phyloP scores from a whole-genome alignment of 1,284 basidiomycete genomes.

The Boletus sp. region DNA sequence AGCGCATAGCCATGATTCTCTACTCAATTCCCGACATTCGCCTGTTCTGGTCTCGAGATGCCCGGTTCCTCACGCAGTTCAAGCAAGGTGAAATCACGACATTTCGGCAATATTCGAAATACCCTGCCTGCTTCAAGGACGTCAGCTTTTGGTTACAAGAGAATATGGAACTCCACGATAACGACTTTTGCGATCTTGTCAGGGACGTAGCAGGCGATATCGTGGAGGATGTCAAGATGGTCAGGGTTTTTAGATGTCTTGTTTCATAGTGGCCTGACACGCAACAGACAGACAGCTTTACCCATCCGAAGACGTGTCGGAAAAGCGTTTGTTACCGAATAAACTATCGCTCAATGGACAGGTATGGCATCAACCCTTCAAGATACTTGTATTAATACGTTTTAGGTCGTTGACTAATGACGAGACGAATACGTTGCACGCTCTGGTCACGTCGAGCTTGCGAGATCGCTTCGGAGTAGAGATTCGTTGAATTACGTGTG shows the following conservation, averaged over 20 bases:
- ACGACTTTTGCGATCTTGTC: conserved; percentile 95
- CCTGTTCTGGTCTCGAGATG: conserved; percentile 95
- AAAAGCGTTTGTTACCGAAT: conserved; percentile 87
- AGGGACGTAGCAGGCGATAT: conserved; percentile 89
- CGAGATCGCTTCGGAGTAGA: conserved; percentile 67
- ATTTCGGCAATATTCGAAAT: conserved; percentile 88
- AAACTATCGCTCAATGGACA: conserved; percentile 96
- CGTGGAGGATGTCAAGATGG: conserved; percentile 87
- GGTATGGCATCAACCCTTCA: conserved; percentile 39
- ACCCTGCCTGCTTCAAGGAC: conserved; percentile 87
- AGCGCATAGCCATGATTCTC: conserved; percentile 97
- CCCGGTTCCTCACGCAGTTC: conserved; percentile 89
- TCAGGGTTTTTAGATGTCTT: conserved; percentile 33
- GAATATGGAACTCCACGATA: conserved; percentile 70
- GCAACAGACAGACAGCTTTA: conserved; percentile 83
- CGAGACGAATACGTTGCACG: conserved; percentile 81
- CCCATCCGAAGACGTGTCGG: conserved; percentile 83
- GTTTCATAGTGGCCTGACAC: conserved; percentile 10
- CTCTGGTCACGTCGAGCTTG: conserved; percentile 50
- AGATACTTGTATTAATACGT: not conserved
- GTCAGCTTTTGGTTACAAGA: conserved; percentile 86
- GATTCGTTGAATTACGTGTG: conserved; percentile 56
- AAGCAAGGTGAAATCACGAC: conserved; percentile 66
- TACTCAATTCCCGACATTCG: conserved; percentile 98
- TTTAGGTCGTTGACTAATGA: conserved; percentile 83